These are phyloP conservation scores for Neurospora sp. DNA, from an alignment of 495 filamentous ascomycete species.

Conservation along the genomic window DNA sequence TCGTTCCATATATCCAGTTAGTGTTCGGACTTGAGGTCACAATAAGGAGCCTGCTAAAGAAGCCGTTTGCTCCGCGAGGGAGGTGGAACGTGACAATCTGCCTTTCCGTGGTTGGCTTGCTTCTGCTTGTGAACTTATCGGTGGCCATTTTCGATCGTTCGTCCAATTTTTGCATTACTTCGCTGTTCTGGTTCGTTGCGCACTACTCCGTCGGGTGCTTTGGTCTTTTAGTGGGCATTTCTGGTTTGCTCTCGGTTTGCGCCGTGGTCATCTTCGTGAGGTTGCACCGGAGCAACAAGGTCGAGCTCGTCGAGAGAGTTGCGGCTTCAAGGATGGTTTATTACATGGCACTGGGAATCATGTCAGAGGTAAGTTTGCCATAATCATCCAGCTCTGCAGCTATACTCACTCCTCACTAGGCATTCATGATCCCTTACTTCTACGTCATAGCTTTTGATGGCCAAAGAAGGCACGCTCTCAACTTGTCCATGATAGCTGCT, in stretches of 20 bases:
- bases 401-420: conserved; percentile 18
- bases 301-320: conserved; percentile 31
- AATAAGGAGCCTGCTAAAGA: conserved; percentile 27
- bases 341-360: conserved; percentile 29
- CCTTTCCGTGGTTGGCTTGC: conserved; percentile 26
- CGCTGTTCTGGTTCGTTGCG: conserved; percentile 42
- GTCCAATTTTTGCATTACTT: conserved; percentile 32
- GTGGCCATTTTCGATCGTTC: conserved; percentile 33
- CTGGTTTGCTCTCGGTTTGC: conserved; percentile 21
- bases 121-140: conserved; percentile 30
- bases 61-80: conserved; percentile 29
- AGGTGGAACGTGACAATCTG: conserved; percentile 37
- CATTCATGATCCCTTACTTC: conserved; percentile 37
- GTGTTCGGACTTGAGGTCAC: conserved; percentile 35
- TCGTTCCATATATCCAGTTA: conserved; percentile 38
- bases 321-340: conserved; percentile 40
- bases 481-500: conserved; percentile 35
- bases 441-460: conserved; percentile 25
- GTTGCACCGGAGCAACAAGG: conserved; percentile 28
- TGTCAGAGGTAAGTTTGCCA: conserved; percentile 30
- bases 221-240: conserved; percentile 25
- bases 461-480: conserved; percentile 18
- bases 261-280: conserved; percentile 26
- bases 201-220: conserved; percentile 34
- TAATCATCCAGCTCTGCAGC: background rate